A percentile compares a stretch with the other conserved stretches of the same genome.
These are phyloP conservation scores for Saccharomycopsis babjevae DNA, from an alignment of 805 yeast genomes.

Conservation along the genomic window DNA sequence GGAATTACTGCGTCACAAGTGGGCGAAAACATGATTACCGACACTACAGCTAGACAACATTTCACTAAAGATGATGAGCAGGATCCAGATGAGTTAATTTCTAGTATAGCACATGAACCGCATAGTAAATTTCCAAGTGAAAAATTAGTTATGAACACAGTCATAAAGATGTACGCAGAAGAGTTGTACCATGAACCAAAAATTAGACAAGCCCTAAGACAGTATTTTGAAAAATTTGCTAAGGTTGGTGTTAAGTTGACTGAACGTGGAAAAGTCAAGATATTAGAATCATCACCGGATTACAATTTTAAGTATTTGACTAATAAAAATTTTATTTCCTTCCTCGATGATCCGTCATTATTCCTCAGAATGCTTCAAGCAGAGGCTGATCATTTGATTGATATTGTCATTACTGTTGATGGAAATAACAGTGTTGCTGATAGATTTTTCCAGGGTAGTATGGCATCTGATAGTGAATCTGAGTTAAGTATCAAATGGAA, in stretches of 20 bases:
- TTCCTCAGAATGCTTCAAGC: constrained; percentile 89
- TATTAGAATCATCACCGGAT: constrained; percentile 70
- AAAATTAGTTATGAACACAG: constrained; percentile 58
- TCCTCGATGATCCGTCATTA: constrained; percentile 65
- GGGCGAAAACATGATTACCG: constrained; percentile 67
- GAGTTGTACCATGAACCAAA: constrained; percentile 75
- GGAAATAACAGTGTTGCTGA: constrained; percentile 27
- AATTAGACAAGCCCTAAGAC: constrained; percentile 59
- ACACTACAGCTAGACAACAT: constrained; percentile 47
- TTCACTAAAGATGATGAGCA: constrained; percentile 57
- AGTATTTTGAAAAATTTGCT: constrained; percentile 53
- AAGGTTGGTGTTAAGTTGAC: constrained; percentile 67
- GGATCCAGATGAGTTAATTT: constrained; percentile 52
- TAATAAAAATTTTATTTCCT: constrained; percentile 68
- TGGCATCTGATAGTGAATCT: constrained; percentile 70
- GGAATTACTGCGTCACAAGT: constrained; percentile 75
- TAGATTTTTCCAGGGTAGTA: constrained; percentile 39
- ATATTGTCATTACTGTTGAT: constrained; percentile 6
- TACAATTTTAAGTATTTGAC: constrained; percentile 88
- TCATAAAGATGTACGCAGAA: constrained; percentile 65
- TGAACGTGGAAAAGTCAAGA: constrained; percentile 70
- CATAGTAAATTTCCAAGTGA: constrained; percentile 43
- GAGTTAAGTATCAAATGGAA: constrained; percentile 78
- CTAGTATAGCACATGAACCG: constrained; percentile 39
- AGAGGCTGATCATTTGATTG: constrained; percentile 36